Evolutionary conservation across 257 asterid species (phyloP).

Genomic region (Nicotiana noctiflora): DNA sequence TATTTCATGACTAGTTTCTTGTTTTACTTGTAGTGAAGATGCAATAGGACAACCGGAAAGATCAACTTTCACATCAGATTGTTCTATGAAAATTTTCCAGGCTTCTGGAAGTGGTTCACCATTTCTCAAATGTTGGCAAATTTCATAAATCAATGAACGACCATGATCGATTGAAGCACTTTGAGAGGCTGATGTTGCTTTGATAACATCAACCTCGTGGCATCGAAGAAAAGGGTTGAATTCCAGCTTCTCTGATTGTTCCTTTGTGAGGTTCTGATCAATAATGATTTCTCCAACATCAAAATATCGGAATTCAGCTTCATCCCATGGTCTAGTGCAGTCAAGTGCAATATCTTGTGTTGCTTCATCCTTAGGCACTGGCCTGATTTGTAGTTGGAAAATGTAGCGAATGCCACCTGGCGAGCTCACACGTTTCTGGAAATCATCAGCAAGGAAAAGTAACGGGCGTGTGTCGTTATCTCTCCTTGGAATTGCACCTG

Average conservation of each 20-base stretch:
- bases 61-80: slow-evolving; percentile 78
- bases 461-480: slow-evolving; percentile 52
- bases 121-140: slow-evolving; percentile 77
- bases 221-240: slow-evolving; percentile 67
- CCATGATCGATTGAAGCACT: slow-evolving; percentile 92
- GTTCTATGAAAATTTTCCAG: slow-evolving; percentile 72
- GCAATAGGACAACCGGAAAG: slow-evolving; percentile 79
- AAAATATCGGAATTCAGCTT: slow-evolving; percentile 43
- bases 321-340: slow-evolving; percentile 86
- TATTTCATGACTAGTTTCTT: slow-evolving; percentile 23
- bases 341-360: slow-evolving; percentile 51
- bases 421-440: slow-evolving; percentile 52
- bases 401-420: slow-evolving; percentile 53
- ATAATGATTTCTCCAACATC: slow-evolving; percentile 59
- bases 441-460: slow-evolving; percentile 75
- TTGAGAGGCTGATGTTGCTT: slow-evolving; percentile 67
- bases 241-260: slow-evolving; percentile 59
- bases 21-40: slow-evolving; percentile 17
- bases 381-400: slow-evolving; percentile 60
- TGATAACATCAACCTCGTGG: slow-evolving; percentile 64
- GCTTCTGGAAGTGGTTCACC: slow-evolving; percentile 70
- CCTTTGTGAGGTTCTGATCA: slow-evolving; percentile 42
- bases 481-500: slow-evolving; percentile 79
- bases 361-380: slow-evolving; percentile 49
- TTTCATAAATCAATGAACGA: slow-evolving; percentile 67